Base-by-base conservation (phyloP, 2,329 filamentous ascomycete genomes). In the Niveomyces coronatus region DNA sequence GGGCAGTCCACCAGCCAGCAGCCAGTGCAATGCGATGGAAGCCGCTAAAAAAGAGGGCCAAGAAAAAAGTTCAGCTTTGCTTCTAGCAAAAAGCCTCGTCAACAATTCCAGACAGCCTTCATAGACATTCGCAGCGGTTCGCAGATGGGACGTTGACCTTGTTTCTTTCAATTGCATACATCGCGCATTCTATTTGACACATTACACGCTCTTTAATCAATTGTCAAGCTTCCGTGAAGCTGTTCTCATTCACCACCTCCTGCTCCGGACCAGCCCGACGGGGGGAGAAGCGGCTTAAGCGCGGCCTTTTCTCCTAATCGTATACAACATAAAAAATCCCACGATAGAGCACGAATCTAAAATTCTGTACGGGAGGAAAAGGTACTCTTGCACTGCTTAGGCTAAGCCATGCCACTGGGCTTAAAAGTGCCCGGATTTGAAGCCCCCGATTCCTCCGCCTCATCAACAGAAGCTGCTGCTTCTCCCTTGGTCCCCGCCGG, bases 381-480 rank as follows among this genome's bases (percentile, higher is more conserved):
- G 10, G 11, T 14, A 5, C 11, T 6, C 28, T 10, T 20, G 15
- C 8, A 10, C 19, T 15, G 5, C 10, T n/a, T 27, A 24, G 11
- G n/a, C 28, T 24, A n/a, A 30, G 31, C 40, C 35, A 42, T 42
- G 40, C 40, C 31, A 36, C 27, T 42, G 35, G 40, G 40, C 40
- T 39, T 42, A 35, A 37, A 42, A 37, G 24, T n/a, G 18, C 31
- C 31, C 8, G 31, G 31, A 39, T 39, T 39, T 42, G 35, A 39
- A 38, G 31, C 35, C 40, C 35, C 35, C 31, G 31, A 38, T 17
- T 26, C 37, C 23, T 41, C 42, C 34, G 40, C 35, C 34, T 31
- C 40, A 28, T 37, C 37, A 17, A 39, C 42, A 44, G 35, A 33
- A 20, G 18, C 35, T 31, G 31, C 23, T 18, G n/a, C 14, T 17